Evolutionary conservation across 768 basidiomycete species (phyloP).

Genomic region (Trametes cinnabarina): DNA sequence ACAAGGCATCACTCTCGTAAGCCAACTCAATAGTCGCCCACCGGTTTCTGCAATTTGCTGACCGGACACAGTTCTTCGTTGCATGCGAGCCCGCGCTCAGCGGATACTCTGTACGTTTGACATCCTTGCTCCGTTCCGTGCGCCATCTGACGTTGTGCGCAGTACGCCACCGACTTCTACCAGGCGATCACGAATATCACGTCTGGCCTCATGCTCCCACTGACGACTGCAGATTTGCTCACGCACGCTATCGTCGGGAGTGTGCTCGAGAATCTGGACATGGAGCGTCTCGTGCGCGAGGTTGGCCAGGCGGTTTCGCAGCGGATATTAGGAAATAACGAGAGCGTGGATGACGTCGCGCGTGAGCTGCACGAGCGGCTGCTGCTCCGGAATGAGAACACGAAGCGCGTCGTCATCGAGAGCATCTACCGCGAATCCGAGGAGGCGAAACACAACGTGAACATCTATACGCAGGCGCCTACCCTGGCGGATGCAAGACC

Average conservation of each 20-base stretch:
- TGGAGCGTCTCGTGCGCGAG: constrained; percentile 94
- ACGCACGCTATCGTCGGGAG: constrained; percentile 96
- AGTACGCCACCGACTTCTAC: constrained; percentile 94
- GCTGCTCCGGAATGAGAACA: constrained; percentile 89
- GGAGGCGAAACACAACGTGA: constrained; percentile 87
- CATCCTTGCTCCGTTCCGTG: not conserved
- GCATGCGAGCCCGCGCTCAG: constrained; percentile 96
- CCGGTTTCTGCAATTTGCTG: not conserved
- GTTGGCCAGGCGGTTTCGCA: constrained; percentile 92
- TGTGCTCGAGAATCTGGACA: constrained; percentile 95
- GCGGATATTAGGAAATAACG: constrained; percentile 87
- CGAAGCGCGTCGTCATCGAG: constrained; percentile 94
- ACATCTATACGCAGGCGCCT: constrained; percentile 73
- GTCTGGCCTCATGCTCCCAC: constrained; percentile 92
- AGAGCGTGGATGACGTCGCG: constrained; percentile 96
- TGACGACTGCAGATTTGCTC: constrained; percentile 92
- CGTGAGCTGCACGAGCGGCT: constrained; percentile 90
- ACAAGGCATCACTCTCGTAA: constrained; percentile 85
- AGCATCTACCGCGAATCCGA: constrained; percentile 93
- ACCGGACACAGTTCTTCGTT: constrained; percentile 80
- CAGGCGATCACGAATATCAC: constrained; percentile 90
- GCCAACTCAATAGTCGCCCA: constrained; percentile 24
- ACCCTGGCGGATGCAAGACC: constrained; percentile 73
- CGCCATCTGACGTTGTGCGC: constrained; percentile 18
- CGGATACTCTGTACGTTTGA: constrained; percentile 72